Evolutionary conservation across 2,329 filamentous ascomycete genomes (phyloP).

Genomic region (Fusarium virguliforme): DNA sequence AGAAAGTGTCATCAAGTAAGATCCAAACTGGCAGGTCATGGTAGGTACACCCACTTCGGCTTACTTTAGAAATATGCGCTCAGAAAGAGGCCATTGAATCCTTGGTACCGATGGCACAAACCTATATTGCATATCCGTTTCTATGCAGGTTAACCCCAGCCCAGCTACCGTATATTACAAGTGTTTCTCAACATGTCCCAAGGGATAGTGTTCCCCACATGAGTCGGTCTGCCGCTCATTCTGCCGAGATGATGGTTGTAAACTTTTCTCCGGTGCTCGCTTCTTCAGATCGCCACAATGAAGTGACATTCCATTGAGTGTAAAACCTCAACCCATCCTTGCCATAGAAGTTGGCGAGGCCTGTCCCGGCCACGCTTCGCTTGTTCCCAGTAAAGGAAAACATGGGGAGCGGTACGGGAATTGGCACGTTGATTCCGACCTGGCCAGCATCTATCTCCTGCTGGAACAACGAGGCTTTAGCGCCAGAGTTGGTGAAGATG

Average conservation of each 20-base stretch:
- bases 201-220: too few species aligned
- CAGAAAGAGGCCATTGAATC: too few species aligned
- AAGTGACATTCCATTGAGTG: constrained; percentile 15
- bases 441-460: constrained; percentile 85
- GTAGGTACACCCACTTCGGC: too few species aligned
- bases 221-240: not conserved
- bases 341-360: constrained; percentile 13
- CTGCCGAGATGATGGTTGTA: not conserved
- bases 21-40: too few species aligned
- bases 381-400: constrained; percentile 77
- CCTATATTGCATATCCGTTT: too few species aligned
- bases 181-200: too few species aligned
- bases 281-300: constrained; percentile 6
- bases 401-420: constrained; percentile 76
- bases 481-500: constrained; percentile 82
- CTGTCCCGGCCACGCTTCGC: constrained; percentile 12
- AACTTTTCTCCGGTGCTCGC: constrained; percentile 1
- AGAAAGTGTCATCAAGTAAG: too few species aligned
- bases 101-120: too few species aligned
- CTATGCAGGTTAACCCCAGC: too few species aligned
- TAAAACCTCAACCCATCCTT: constrained; percentile 11
- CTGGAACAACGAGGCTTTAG: constrained; percentile 81
- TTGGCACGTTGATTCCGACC: constrained; percentile 84
- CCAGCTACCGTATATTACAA: too few species aligned
- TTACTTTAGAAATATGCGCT: too few species aligned